Evolutionary conservation across 306 rosid species (phyloP), one percentile per base, ranked within the genome.

Genomic region (Vachellia pachyceras): DNA sequence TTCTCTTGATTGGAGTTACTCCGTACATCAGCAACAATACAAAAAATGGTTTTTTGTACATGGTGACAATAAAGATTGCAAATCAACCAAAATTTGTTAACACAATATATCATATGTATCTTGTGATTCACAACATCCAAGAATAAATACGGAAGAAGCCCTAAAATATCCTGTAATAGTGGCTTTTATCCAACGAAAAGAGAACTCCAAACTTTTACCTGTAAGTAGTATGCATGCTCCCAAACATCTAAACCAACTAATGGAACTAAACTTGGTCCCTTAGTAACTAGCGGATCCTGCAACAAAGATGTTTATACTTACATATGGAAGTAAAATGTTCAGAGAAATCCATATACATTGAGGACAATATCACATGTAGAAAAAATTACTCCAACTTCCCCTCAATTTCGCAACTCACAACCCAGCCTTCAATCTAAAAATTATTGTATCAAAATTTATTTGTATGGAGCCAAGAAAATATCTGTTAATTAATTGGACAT

Each of bases 181-280:
- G 22, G 40, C 20, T 23, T 23, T 45, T 10, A 44, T 13, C n/a
- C 39, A 14, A 40, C 49, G 65, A 70, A 9, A 33, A 72, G 63
- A 33, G 49, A 76, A 60, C 75, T 65, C 66, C 72, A 74, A 80
- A 72, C 72, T 80, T 44, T 76, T 88, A 96, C 99, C 99, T 96
- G 99, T 37, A 96, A 82, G 86, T 96, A 96, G 85, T 96, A 96
- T 3, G 99, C 98, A 57, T 96, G 99, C 88, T 96, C 99, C 99
- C 99, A 96, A 72, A 96, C 99, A 85, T 96, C 99, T 57, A 96
- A 84, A 14, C 99, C 99, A 76, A 96, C 90, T 90, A 96, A 84
- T 52, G 99, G 99, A 85, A 96, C 94, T 78, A 96, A 83, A 80
- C 33, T 79, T 78, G 96, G 61, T 76, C 94, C 99, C 81, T 92